phyloP scores from a whole-genome alignment of 495 filamentous ascomycete species.

The Lasiosphaeria hispida region DNA sequence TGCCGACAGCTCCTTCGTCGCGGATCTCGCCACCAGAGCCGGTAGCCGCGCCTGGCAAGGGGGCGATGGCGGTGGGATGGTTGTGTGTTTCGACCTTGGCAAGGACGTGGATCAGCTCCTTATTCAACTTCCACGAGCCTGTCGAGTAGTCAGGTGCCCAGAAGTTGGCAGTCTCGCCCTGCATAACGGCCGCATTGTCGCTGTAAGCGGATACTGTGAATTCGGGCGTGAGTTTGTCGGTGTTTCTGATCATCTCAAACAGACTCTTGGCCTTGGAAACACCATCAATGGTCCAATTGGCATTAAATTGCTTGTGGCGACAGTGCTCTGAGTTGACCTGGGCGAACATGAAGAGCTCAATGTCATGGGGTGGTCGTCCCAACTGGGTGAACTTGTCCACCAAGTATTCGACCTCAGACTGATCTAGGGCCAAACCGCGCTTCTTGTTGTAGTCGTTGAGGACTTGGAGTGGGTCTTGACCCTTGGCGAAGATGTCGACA shows the following conservation, averaged over 20 bases:
- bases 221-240: slow-evolving; percentile 72
- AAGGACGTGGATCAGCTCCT: slow-evolving; percentile 84
- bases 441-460: slow-evolving; percentile 78
- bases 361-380: slow-evolving; percentile 76
- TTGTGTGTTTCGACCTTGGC: slow-evolving; percentile 98
- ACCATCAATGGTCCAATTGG: slow-evolving; percentile 95
- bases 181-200: slow-evolving; percentile 91
- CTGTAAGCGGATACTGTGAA: slow-evolving; percentile 92
- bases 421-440: slow-evolving; percentile 81
- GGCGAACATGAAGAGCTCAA: slow-evolving; percentile 98
- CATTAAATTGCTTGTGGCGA: slow-evolving; percentile 85
- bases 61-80: slow-evolving; percentile 93
- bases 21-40: slow-evolving; percentile 93
- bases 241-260: slow-evolving; percentile 94
- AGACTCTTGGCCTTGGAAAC: slow-evolving; percentile 71
- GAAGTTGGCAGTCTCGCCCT: slow-evolving; percentile 70
- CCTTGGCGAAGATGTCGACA: slow-evolving; percentile 64
- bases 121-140: slow-evolving; percentile 82
- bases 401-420: slow-evolving; percentile 89
- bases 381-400: slow-evolving; percentile 76
- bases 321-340: slow-evolving; percentile 89
- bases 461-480: slow-evolving; percentile 61
- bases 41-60: slow-evolving; percentile 80
- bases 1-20: slow-evolving; percentile 90
- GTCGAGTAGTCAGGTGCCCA: slow-evolving; percentile 86